phyloP scores from a whole-genome alignment of 225 moss, liverwort and hornwort species.

The Sphagnum tenellum region DNA sequence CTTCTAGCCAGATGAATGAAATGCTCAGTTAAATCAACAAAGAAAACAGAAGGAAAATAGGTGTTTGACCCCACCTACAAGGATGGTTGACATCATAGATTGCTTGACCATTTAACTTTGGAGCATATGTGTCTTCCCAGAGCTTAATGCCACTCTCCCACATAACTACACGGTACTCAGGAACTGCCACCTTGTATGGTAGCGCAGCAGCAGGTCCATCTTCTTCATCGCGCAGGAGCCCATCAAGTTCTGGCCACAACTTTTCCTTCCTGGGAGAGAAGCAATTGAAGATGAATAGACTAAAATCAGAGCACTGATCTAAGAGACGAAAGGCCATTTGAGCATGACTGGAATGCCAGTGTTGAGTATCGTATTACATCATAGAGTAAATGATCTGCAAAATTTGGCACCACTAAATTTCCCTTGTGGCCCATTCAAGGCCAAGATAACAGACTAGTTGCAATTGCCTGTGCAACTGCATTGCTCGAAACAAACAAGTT shows the following conservation, averaged over 20 bases:
- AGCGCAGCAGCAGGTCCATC: slow-evolving; percentile 18
- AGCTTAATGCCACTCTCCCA: slow-evolving; percentile 29
- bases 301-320: not conserved
- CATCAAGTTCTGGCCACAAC: slow-evolving; percentile 62
- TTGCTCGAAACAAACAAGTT: too few species aligned
- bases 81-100: slow-evolving; percentile 64
- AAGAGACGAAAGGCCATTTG: too few species aligned
- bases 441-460: too few species aligned
- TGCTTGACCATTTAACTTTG: slow-evolving; percentile 34
- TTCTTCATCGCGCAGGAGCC: slow-evolving; percentile 32
- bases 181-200: slow-evolving; percentile 62
- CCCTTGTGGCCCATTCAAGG: too few species aligned
- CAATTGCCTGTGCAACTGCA: too few species aligned
- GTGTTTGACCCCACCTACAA: slow-evolving; percentile 15
- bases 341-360: too few species aligned
- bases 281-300: not conserved
- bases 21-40: too few species aligned
- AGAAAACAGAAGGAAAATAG: too few species aligned
- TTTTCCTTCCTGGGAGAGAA: slow-evolving; percentile 43
- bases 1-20: too few species aligned
- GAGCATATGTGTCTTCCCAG: slow-evolving; percentile 35
- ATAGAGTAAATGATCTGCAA: too few species aligned
- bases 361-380: too few species aligned
- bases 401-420: too few species aligned
- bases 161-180: slow-evolving; percentile 60